Conservation (phyloP, 2,329 filamentous ascomycete species). For the Fusarium pseudograminearum region DNA sequence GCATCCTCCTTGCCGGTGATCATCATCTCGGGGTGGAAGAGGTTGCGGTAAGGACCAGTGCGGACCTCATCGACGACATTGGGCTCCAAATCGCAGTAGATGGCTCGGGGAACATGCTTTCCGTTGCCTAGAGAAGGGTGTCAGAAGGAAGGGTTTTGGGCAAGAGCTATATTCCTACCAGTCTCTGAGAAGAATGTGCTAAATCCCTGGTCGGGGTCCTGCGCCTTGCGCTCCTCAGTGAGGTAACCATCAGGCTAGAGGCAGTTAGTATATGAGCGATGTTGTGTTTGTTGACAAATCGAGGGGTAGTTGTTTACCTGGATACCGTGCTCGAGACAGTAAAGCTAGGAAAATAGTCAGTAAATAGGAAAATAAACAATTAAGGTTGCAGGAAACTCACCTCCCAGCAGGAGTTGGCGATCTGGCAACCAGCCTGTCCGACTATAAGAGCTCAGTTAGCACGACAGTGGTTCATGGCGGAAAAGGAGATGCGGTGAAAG, state of each 20-base stretch:
- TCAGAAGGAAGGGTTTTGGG: constrained; percentile 35
- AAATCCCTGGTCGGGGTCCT: constrained; percentile 95
- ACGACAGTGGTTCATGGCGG: constrained; percentile 38
- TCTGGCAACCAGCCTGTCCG: constrained; percentile 99
- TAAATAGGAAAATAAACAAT: constrained; percentile 45
- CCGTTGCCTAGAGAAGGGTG: constrained; percentile 77
- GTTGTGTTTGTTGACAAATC: constrained; percentile 40
- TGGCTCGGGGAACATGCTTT: constrained; percentile 98
- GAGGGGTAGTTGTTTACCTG: constrained; percentile 73
- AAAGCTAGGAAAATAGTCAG: constrained; percentile 73
- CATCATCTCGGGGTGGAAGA: constrained; percentile 99
- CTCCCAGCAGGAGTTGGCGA: constrained; percentile 99
- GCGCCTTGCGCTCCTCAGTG: constrained; percentile 95
- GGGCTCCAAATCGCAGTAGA: constrained; percentile 99
- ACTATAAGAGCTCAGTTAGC: constrained; percentile 76
- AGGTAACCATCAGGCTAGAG: constrained; percentile 95
- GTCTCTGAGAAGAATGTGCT: constrained; percentile 99
- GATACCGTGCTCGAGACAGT: constrained; percentile 99
- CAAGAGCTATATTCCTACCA: constrained; percentile 68
- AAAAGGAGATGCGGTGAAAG: constrained; percentile 58
- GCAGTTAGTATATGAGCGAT: constrained; percentile 29
- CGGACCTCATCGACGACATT: constrained; percentile 99
- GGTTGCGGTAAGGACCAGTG: constrained; percentile 93
- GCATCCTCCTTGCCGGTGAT: constrained; percentile 99
- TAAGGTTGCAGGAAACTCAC: constrained; percentile 68